phyloP scores from a whole-genome alignment of 495 filamentous ascomycete genomes.

The Mytilinidion resinicola region DNA sequence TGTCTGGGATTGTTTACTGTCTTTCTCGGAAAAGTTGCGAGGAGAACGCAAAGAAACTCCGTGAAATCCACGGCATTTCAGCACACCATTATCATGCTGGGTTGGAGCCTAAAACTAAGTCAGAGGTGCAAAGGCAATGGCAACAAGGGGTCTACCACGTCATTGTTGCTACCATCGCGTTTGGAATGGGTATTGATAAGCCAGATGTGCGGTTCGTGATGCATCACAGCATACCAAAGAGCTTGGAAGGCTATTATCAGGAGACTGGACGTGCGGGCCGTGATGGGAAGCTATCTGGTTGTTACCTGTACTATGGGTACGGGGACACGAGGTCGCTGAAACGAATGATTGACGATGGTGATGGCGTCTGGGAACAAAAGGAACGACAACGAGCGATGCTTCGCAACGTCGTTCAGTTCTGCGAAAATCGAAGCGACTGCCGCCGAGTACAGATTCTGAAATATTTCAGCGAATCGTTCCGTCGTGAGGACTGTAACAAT shows the following conservation, averaged over 20 bases:
- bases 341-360: conserved; percentile 72
- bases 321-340: conserved; percentile 56
- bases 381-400: conserved; percentile 79
- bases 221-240: conserved; percentile 85
- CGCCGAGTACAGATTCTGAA: conserved; percentile 78
- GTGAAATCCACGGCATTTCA: conserved; percentile 53
- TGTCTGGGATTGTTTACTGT: conserved; percentile 93
- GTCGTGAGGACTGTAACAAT: conserved; percentile 58
- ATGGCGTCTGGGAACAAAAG: conserved; percentile 70
- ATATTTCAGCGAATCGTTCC: conserved; percentile 87
- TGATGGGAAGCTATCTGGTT: conserved; percentile 80
- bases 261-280: conserved; percentile 92
- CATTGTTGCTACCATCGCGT: conserved; percentile 97
- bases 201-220: conserved; percentile 92
- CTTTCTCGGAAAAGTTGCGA: conserved; percentile 81
- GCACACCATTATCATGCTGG: conserved; percentile 83
- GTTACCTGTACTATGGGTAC: conserved; percentile 83
- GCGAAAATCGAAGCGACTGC: conserved; percentile 81
- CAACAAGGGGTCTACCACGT: conserved; percentile 72
- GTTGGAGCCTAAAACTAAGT: conserved; percentile 58
- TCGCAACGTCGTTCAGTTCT: conserved; percentile 72
- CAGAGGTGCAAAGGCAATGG: conserved; percentile 68
- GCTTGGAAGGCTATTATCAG: conserved; percentile 96
- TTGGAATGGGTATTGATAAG: conserved; percentile 99
- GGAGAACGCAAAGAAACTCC: conserved; percentile 63